These are phyloP conservation scores for Claviceps sp. DNA, from an alignment of 2,329 filamentous ascomycete genomes.

Conservation along the genomic window DNA sequence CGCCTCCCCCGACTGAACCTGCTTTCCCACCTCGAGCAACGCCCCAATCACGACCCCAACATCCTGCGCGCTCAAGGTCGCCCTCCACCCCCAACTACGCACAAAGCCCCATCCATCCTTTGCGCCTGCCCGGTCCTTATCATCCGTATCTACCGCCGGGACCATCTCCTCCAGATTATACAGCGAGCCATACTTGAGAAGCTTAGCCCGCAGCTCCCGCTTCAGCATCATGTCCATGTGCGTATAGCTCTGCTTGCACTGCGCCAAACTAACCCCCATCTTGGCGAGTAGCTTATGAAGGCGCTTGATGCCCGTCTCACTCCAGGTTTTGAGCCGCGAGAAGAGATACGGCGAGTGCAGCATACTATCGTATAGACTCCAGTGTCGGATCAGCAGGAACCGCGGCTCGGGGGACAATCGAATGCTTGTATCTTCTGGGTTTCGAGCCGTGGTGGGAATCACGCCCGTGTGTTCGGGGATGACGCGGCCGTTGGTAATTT, in stretches of 20 bases:
- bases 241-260: constrained; percentile 90
- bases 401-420: constrained; percentile 85
- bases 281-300: constrained; percentile 91
- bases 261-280: constrained; percentile 89
- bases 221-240: constrained; percentile 99
- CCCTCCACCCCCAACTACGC: constrained; percentile 93
- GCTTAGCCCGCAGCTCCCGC: constrained; percentile 66
- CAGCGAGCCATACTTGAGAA: constrained; percentile 81
- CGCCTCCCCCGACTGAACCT: constrained; percentile 23
- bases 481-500: constrained; percentile 46
- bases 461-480: constrained; percentile 59
- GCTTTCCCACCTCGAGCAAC: constrained; percentile 78
- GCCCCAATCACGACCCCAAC: constrained; percentile 87
- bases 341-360: constrained; percentile 92
- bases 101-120: constrained; percentile 97
- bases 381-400: constrained; percentile 85
- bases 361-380: constrained; percentile 98
- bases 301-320: constrained; percentile 72
- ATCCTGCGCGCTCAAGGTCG: constrained; percentile 83
- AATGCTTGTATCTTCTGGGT: constrained; percentile 84
- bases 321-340: constrained; percentile 87
- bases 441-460: constrained; percentile 77
- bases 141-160: constrained; percentile 60
- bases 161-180: constrained; percentile 93
- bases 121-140: constrained; percentile 52